Conservation (phyloP, 352 stramenopile genomes). For the Phytophthora citrophthora region DNA sequence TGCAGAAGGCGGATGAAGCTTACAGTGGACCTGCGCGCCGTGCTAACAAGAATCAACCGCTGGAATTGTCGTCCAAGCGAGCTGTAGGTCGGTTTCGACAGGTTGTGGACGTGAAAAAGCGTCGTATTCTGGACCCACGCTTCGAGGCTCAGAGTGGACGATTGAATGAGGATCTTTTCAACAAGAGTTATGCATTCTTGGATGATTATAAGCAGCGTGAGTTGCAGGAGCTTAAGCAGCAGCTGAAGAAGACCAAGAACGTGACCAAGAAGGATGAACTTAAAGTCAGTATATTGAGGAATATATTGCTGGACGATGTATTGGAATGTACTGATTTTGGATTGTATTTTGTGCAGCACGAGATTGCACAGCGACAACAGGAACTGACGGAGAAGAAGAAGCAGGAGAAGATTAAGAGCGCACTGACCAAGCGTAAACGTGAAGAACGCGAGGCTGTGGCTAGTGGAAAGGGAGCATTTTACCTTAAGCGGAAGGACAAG, state of each 20-base stretch:
- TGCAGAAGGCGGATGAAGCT: conserved; percentile 16
- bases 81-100: conserved; percentile 79
- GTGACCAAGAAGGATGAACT: conserved; percentile 74
- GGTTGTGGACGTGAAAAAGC: conserved; percentile 87
- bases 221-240: conserved; percentile 85
- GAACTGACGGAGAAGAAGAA: conserved; percentile 80
- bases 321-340: conserved; percentile 12
- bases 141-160: conserved; percentile 88
- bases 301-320: not conserved
- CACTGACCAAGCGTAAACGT: conserved; percentile 80
- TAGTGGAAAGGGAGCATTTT: conserved; percentile 91
- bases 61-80: conserved; percentile 87
- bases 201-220: conserved; percentile 90
- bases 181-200: conserved; percentile 90
- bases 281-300: conserved; percentile 53
- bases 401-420: conserved; percentile 71
- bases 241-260: conserved; percentile 76
- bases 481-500: conserved; percentile 93
- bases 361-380: conserved; percentile 74
- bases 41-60: conserved; percentile 87
- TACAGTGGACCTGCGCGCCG: conserved; percentile 15
- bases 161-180: conserved; percentile 89
- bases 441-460: conserved; percentile 91
- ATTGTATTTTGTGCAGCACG: conserved; percentile 40
- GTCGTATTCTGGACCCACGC: conserved; percentile 77